phyloP scores from a whole-genome alignment of 805 yeast species.

The Pichia insulana region DNA sequence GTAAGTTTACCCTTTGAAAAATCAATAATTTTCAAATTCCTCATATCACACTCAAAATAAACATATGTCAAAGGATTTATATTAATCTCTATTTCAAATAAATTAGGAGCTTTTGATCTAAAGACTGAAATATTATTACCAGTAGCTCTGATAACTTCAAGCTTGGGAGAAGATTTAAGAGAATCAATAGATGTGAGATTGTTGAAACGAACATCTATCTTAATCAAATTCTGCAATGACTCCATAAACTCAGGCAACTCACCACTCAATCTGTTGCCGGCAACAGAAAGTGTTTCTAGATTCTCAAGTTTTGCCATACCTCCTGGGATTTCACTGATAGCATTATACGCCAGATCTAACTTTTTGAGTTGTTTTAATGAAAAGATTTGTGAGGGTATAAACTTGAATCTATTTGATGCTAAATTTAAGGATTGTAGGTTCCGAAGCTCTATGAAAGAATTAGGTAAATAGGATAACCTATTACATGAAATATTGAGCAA shows the following conservation, averaged over 20 bases:
- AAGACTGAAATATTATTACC: conserved; percentile 70
- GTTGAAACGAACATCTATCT: conserved; percentile 74
- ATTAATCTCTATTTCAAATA: conserved; percentile 65
- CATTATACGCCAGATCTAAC: conserved; percentile 77
- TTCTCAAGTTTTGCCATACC: conserved; percentile 50
- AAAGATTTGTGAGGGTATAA: conserved; percentile 58
- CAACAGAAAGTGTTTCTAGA: conserved; percentile 60
- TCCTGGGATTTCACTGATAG: conserved; percentile 51
- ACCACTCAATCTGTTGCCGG: conserved; percentile 58
- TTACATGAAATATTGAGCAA: conserved; percentile 67
- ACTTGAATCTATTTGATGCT: conserved; percentile 64
- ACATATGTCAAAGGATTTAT: conserved; percentile 78
- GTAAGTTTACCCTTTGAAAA: conserved; percentile 78
- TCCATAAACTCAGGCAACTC: conserved; percentile 45
- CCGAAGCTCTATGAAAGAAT: conserved; percentile 45
- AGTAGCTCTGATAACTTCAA: conserved; percentile 66
- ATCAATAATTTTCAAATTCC: conserved; percentile 60
- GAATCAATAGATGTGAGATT: conserved; percentile 44
- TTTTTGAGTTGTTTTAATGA: conserved; percentile 49
- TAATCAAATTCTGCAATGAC: conserved; percentile 47
- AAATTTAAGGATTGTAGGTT: conserved; percentile 57
- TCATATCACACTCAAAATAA: conserved; percentile 43
- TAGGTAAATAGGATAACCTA: conserved; percentile 55
- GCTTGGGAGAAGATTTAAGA: conserved; percentile 45
- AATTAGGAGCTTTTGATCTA: conserved; percentile 49